phyloP scores from a whole-genome alignment of 768 basidiomycete genomes.

The Sistotremastrum niveocremeum region DNA sequence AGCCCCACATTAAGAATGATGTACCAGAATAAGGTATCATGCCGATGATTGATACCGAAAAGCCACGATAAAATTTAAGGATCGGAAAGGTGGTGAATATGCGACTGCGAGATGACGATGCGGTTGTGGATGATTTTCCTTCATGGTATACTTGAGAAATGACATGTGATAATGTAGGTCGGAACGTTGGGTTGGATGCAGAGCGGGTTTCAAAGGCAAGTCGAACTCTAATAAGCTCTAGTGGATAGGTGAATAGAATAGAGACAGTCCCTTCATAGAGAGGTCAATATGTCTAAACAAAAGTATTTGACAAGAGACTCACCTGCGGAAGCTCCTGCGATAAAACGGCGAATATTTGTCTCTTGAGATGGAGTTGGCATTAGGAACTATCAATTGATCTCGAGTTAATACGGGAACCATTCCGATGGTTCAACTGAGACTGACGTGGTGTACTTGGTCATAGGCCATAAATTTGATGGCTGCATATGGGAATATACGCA shows the following conservation, averaged over 20 bases:
- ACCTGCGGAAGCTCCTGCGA: conserved; percentile 86
- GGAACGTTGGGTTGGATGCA: conserved; percentile 27
- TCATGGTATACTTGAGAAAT: conserved; percentile 53
- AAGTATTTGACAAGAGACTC: conserved; percentile 8
- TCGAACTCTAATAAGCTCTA: conserved; percentile 90
- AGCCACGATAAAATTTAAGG: conserved; percentile 95
- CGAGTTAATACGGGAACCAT: not conserved
- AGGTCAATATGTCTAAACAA: not conserved
- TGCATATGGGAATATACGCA: conserved; percentile 94
- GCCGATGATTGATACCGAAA: conserved; percentile 79
- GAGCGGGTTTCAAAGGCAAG: conserved; percentile 71
- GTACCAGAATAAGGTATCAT: conserved; percentile 96
- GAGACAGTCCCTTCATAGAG: conserved; percentile 59
- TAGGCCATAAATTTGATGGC: conserved; percentile 96
- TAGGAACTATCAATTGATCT: conserved; percentile 40
- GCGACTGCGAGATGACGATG: conserved; percentile 13
- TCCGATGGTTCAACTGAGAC: conserved; percentile 8
- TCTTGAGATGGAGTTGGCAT: conserved; percentile 76
- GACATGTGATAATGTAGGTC: conserved; percentile 41
- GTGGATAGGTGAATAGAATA: conserved; percentile 86
- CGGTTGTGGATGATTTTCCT: conserved; percentile 21
- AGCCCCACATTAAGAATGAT: conserved; percentile 88
- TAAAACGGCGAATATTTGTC: conserved; percentile 66
- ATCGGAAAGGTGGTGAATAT: conserved; percentile 52
- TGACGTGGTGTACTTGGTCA: conserved; percentile 70